Evolutionary conservation across 2,329 filamentous ascomycete species (phyloP).

Genomic region (Ascochyta koolunga): DNA sequence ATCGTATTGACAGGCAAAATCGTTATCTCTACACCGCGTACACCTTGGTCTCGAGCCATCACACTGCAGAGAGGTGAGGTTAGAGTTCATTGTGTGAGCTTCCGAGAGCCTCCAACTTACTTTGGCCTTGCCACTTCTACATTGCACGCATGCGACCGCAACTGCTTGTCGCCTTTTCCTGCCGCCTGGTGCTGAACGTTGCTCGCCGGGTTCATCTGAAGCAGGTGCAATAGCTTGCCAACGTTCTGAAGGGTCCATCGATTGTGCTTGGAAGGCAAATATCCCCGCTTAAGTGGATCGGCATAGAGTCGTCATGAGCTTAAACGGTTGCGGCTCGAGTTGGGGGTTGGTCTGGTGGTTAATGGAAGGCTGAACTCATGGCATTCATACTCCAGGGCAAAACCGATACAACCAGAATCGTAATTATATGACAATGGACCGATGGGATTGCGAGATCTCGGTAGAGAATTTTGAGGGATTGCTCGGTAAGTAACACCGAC

Average conservation of each 20-base stretch:
- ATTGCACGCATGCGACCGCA: slow-evolving; percentile 32
- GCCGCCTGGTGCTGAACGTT: slow-evolving; percentile 22
- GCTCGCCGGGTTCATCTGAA: slow-evolving; percentile 29
- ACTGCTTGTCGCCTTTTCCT: slow-evolving; percentile 30
- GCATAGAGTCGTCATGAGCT: slow-evolving; percentile 9
- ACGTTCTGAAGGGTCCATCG: slow-evolving; percentile 31
- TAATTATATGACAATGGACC: slow-evolving; percentile 1
- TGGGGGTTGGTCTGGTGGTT: background rate
- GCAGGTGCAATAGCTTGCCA: slow-evolving; percentile 34
- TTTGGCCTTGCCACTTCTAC: slow-evolving; percentile 33
- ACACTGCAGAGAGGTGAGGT: slow-evolving; percentile 22
- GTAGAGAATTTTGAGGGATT: slow-evolving; percentile 8
- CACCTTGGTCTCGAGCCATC: slow-evolving; percentile 31
- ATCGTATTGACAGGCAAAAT: slow-evolving; percentile 30
- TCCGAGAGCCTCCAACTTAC: slow-evolving; percentile 21
- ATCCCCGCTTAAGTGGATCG: slow-evolving; percentile 14
- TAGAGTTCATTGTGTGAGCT: background rate
- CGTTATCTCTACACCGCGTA: slow-evolving; percentile 27
- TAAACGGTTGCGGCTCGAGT: slow-evolving; percentile 1
- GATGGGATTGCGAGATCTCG: slow-evolving; percentile 8
- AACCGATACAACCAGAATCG: background rate
- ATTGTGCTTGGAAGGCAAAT: background rate
- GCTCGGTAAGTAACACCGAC: slow-evolving; percentile 18
- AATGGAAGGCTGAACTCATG: background rate
- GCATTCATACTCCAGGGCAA: background rate